Evolutionary conservation across 257 asterid genomes (phyloP), one percentile per base, ranked within the genome.

Genomic region (Cruciata laevipes): DNA sequence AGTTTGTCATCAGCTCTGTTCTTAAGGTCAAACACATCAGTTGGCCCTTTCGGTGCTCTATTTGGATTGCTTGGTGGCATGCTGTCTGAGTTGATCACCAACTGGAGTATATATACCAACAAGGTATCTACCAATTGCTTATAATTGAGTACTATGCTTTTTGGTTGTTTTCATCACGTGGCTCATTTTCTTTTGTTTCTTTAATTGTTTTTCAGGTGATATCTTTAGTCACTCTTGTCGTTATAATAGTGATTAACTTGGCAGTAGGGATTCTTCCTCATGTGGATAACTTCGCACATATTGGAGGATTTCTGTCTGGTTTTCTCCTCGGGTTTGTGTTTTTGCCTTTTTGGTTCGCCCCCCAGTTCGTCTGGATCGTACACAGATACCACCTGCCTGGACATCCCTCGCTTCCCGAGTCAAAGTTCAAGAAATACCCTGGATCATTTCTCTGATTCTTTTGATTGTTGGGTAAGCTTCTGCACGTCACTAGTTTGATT

Each of bases 11-110:
- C 96, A 17, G 88, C 90, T 67, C 90, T 89, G 72, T 91, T 91
- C 69, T 85, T 91, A 62, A 92, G 83, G 79, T 75, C 89, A 47
- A 83, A 89, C 66, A 89, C 89, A 82, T 91, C 98, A 9, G 98
- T 91, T 1, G 98, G 98, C 68, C 96, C 98, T 71, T 91, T 96
- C 13, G 96, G 96, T 73, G 95, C 98, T 58, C 90, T 91, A 73
- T 91, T 91, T 44, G 96, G 98, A 21, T 76, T 89, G 69, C 85
- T 91, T 77, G 98, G 98, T 21, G 85, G 90, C 74, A 91, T 91
- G 98, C 92, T 89, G 40, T 89, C 96, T 3, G 98, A 91, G 69
- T 86, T 91, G 53, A 84, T 89, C 64, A 89, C 96, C 30, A 92
- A 92, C 75, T 92, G 97, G 98, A 78, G 91, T 42, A 92, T 89